A percentile compares a stretch with the other conserved stretches of the same genome.
These are phyloP conservation scores for Cyclospora cayetanensis DNA, from an alignment of 169 alveolate genomes.

Conservation along the genomic window DNA sequence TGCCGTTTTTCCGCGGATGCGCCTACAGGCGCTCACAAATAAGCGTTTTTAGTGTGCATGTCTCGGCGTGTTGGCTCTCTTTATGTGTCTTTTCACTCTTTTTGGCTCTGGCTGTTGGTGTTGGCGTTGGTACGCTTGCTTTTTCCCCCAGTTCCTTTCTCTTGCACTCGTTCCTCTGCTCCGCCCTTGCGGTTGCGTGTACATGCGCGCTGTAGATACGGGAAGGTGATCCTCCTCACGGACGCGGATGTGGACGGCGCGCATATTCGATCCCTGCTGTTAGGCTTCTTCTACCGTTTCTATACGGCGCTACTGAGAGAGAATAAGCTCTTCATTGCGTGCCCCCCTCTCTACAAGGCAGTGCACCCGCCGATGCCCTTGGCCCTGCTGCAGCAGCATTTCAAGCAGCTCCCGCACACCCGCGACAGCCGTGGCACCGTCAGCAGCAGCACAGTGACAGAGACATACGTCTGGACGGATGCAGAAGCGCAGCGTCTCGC, in stretches of 20 bases:
- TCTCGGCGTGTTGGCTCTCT: too few species aligned
- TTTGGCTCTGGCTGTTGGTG: too few species aligned
- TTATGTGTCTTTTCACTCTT: too few species aligned
- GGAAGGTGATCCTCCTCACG: slow-evolving; percentile 83
- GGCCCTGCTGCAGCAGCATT: neutral
- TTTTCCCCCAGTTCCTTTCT: neutral
- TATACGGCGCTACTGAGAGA: slow-evolving; percentile 78
- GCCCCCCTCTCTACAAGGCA: slow-evolving; percentile 85
- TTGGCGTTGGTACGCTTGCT: neutral
- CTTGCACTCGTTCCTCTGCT: neutral
- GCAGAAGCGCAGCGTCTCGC: neutral
- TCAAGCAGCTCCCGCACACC: neutral
- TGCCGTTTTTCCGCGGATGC: too few species aligned
- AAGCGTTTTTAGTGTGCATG: too few species aligned
- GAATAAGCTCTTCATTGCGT: slow-evolving; percentile 83
- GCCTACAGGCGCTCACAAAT: too few species aligned
- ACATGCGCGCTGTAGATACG: slow-evolving; percentile 74
- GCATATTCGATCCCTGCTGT: slow-evolving; percentile 81
- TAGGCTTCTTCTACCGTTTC: slow-evolving; percentile 81
- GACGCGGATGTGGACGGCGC: slow-evolving; percentile 91
- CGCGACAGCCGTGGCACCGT: neutral
- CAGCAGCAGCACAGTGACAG: neutral
- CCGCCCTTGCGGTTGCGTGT: too few species aligned
- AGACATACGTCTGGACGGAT: slow-evolving; percentile 29
- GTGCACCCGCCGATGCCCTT: slow-evolving; percentile 74